Evolutionary conservation across 225 moss, liverwort and hornwort genomes (phyloP), one percentile per base, ranked within the genome.

Genomic region (Polytrichum formosum): DNA sequence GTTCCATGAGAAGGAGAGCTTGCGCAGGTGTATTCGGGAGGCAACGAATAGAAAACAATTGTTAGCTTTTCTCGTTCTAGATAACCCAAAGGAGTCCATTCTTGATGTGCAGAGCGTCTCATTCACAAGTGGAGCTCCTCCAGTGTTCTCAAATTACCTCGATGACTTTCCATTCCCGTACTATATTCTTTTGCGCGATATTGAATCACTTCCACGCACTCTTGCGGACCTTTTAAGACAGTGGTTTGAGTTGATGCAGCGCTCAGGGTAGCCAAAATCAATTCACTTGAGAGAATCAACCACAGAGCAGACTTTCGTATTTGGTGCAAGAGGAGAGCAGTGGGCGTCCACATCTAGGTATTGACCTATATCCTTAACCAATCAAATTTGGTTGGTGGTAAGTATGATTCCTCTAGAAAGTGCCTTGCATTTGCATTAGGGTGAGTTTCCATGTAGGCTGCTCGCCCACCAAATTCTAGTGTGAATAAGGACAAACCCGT

Each of bases 101-200:
- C 84, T 98, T 20, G 90, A 94, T 64, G 88, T 92, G 92, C 97
- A 98, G 87, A 88, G 92, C 46, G 92, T 94, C 7, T 94, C 94
- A 46, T 98, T 98, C 78, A 82, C 84, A 1, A 88, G 84, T 67
- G 92, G 94, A 59, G 84, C 91, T 35, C 85, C 92, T 7, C 56
- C 87, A 5, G 46, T 46, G 46, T 98, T 94, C 33, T 83, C 94
- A 18, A 92, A 94, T 82, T 98, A 94, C 61, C 81, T 98, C 22
- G 98, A 98, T 66, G 85, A 90, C 13, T 98, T 98, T 65, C 98
- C 98, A 18, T 98, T 98, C 74, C 94, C 94, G 23, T 98, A 98
- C 77, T 98, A 98, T 74, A 94, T 94, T 54, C 88, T 98, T 70
- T 72, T 98, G 54, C 83, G 92, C 73, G 91, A 98, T 66, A 94